These are phyloP conservation scores for Vachellia pachyceras DNA, from an alignment of 306 rosid species.

Conservation along the genomic window DNA sequence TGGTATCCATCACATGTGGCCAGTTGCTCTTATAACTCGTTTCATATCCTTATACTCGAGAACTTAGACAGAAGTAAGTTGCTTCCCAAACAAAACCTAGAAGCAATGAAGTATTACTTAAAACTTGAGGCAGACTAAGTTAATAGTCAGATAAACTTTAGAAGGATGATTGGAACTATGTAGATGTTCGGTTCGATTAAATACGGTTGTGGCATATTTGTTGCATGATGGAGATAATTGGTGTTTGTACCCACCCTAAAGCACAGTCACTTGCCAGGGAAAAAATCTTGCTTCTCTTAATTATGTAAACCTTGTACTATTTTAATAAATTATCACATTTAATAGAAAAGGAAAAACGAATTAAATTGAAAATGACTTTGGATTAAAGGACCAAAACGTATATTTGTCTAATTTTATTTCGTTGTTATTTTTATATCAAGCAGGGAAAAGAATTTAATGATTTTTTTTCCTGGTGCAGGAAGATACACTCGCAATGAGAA, in stretches of 20 bases:
- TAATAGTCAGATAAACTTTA: slow-evolving; percentile 2
- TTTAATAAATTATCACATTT: too few species aligned
- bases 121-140: slow-evolving; percentile 16
- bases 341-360: background rate
- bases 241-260: too few species aligned
- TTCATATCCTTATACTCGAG: slow-evolving; percentile 16
- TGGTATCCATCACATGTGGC: slow-evolving; percentile 13
- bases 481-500: slow-evolving; percentile 80
- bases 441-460: background rate
- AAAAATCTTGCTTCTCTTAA: too few species aligned
- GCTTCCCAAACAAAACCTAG: slow-evolving; percentile 6
- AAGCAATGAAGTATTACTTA: slow-evolving; percentile 8
- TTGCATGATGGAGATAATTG: too few species aligned
- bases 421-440: slow-evolving; percentile 16
- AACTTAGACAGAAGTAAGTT: slow-evolving; percentile 21
- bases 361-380: too few species aligned
- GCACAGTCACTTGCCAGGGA: too few species aligned
- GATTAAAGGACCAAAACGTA: too few species aligned
- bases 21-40: slow-evolving; percentile 2
- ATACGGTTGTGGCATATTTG: background rate
- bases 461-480: slow-evolving; percentile 58
- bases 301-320: too few species aligned
- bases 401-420: too few species aligned
- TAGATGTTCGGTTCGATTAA: background rate
- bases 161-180: slow-evolving; percentile 4